A percentile compares a stretch with the other conserved stretches of the same genome.
Evolutionary conservation across 1,284 basidiomycete species (phyloP).

Genomic region (Microbotryum intermedium): DNA sequence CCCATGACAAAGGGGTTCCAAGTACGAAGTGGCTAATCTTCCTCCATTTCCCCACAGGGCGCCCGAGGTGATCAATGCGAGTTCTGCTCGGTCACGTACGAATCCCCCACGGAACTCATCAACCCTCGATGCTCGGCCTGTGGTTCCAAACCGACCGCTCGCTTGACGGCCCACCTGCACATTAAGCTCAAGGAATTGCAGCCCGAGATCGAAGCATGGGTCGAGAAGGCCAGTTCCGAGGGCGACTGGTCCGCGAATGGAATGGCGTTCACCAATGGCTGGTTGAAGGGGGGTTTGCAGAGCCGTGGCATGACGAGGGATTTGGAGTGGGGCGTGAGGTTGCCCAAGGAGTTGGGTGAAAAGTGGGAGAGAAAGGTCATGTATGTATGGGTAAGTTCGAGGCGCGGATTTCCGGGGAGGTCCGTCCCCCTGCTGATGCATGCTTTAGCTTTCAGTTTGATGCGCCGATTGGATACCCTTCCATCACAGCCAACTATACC

Average conservation of each 20-base stretch:
- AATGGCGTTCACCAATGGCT: constrained; percentile 81
- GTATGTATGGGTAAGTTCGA: constrained; percentile 50
- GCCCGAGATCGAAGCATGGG: constrained; percentile 77
- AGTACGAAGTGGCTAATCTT: background rate
- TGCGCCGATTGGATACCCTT: constrained; percentile 93
- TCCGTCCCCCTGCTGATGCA: background rate
- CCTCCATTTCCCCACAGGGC: constrained; percentile 49
- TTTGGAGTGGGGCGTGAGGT: constrained; percentile 91
- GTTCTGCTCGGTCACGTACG: constrained; percentile 77
- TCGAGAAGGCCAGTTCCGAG: constrained; percentile 63
- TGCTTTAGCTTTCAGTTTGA: constrained; percentile 61
- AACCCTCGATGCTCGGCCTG: constrained; percentile 90
- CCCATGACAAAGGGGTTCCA: background rate
- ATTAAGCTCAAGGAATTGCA: constrained; percentile 79
- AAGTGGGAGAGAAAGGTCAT: constrained; percentile 92
- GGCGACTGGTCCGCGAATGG: constrained; percentile 91
- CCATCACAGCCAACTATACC: constrained; percentile 94
- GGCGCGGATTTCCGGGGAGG: background rate
- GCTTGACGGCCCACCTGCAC: constrained; percentile 83
- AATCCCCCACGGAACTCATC: constrained; percentile 83
- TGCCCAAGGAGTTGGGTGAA: constrained; percentile 55
- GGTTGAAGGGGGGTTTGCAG: constrained; percentile 75
- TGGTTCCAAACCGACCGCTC: constrained; percentile 57
- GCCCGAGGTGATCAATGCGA: constrained; percentile 99
- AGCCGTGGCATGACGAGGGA: constrained; percentile 91